Base-by-base conservation (phyloP, 768 basidiomycete species). In the Mycena venus region DNA sequence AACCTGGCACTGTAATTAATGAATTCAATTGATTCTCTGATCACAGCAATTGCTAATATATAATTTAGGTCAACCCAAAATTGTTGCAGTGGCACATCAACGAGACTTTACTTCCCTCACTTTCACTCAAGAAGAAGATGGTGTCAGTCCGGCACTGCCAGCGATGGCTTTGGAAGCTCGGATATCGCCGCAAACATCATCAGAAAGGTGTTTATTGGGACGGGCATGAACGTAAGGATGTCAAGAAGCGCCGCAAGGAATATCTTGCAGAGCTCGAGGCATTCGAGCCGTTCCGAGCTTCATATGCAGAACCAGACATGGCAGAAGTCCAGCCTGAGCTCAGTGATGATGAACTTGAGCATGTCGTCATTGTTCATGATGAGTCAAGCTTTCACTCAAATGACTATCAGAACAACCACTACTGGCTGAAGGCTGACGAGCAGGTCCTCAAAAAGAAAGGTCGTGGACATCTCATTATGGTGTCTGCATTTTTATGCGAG, bases 401-500 rank as follows among this genome's bases (percentile, higher is more conserved):
- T 15, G 66, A 68, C 42, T 68, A 38, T 17, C 66, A 68, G 27
- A 58, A 55, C 36, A 56, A 55, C 15, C 40, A 53, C 21, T 63
- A 70, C 14, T 80, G 78, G 75, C 68, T 79, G 0, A 36, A 49
- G 23, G 44, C 70, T n/a, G 75, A 66, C 2, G 62, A 79, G 56
- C 75, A 75, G 71, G 70, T 71, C 42, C 71, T 80, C 2, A 44
- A 68, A 19, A 76, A 80, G 55, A 80, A 80, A 29, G 71, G 78
- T 4, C 64, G 75, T 23, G 79, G 78, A 7, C 47, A 68, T 17
- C 70, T 69, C n/a, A 70, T 80, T 27, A 78, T 79, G 65, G 58
- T 79, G 25, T 80, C 74, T 0, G 78, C 73, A 55, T 80, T 78
- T 42, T 69, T 80, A 36, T 66, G 65, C 32, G 73, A 80, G 40